These are phyloP conservation scores for Pyrenophora graminea DNA, from an alignment of 2,329 filamentous ascomycete species.

Conservation along the genomic window DNA sequence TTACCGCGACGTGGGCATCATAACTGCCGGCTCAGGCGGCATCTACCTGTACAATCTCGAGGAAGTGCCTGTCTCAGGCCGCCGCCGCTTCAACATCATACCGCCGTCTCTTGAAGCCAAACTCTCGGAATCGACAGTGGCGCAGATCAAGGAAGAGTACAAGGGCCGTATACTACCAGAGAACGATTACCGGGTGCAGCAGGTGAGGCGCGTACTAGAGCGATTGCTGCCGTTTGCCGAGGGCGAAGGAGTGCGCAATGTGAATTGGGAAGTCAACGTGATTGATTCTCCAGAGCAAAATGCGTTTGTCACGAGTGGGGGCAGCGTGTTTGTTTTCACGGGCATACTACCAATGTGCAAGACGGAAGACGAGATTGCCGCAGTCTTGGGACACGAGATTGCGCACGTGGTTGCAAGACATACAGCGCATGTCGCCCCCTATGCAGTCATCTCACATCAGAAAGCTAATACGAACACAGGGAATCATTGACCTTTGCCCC, in stretches of 20 bases:
- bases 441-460: neutral
- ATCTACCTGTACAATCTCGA: constrained; percentile 74
- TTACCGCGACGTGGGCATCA: constrained; percentile 50
- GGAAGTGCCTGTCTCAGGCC: constrained; percentile 71
- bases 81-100: constrained; percentile 74
- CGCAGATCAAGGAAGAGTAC: constrained; percentile 60
- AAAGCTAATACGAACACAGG: constrained; percentile 18
- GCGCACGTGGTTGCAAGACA: constrained; percentile 64
- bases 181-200: constrained; percentile 60
- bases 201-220: constrained; percentile 67
- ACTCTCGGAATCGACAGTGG: constrained; percentile 60
- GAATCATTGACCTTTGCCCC: constrained; percentile 62
- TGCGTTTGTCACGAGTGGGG: constrained; percentile 76
- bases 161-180: constrained; percentile 62
- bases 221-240: constrained; percentile 70
- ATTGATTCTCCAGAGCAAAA: constrained; percentile 72
- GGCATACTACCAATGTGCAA: constrained; percentile 71
- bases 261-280: constrained; percentile 71
- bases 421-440: constrained; percentile 30
- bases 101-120: constrained; percentile 59
- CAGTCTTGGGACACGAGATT: constrained; percentile 79
- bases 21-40: constrained; percentile 50
- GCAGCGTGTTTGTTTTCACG: constrained; percentile 79
- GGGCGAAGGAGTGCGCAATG: constrained; percentile 46
- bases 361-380: constrained; percentile 71